A percentile compares a stretch with the other conserved stretches of the same genome.
phyloP scores from a whole-genome alignment of 805 yeast species.

The Metschnikowia chrysomelidarum region DNA sequence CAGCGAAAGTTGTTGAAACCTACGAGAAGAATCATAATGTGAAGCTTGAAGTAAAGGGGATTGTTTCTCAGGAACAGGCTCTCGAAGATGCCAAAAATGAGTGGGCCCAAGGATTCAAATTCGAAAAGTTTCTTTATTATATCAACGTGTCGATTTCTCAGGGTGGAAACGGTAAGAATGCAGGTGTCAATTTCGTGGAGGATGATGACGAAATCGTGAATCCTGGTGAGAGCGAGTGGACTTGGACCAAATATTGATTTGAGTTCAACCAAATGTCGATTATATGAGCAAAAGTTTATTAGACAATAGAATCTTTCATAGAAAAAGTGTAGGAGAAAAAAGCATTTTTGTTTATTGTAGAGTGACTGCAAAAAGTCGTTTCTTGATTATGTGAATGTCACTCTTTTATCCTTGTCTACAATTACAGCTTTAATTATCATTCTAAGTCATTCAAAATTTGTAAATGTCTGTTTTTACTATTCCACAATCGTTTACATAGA shows the following conservation, averaged over 20 bases:
- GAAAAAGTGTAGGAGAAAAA: too few species aligned
- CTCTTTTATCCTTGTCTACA: too few species aligned
- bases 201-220: conserved; percentile 44
- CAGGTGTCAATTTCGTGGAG: conserved; percentile 31
- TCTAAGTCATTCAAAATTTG: too few species aligned
- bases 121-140: conserved; percentile 36
- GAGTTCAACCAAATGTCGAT: too few species aligned
- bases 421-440: too few species aligned
- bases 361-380: too few species aligned
- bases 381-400: too few species aligned
- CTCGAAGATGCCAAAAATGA: conserved; percentile 28
- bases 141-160: conserved; percentile 29
- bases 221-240: conserved; percentile 43
- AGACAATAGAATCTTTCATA: too few species aligned
- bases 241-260: conserved; percentile 39
- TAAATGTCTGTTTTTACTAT: too few species aligned
- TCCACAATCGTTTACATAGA: not conserved
- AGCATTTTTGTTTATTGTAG: too few species aligned
- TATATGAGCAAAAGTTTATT: too few species aligned
- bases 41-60: conserved; percentile 20
- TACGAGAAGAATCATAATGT: not conserved
- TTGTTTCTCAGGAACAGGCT: conserved; percentile 24
- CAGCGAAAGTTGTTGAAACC: not conserved
- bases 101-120: conserved; percentile 28
- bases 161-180: conserved; percentile 17